phyloP scores from a whole-genome alignment of 1,139 yeast species.

The Sugiyamaella pinicola region DNA sequence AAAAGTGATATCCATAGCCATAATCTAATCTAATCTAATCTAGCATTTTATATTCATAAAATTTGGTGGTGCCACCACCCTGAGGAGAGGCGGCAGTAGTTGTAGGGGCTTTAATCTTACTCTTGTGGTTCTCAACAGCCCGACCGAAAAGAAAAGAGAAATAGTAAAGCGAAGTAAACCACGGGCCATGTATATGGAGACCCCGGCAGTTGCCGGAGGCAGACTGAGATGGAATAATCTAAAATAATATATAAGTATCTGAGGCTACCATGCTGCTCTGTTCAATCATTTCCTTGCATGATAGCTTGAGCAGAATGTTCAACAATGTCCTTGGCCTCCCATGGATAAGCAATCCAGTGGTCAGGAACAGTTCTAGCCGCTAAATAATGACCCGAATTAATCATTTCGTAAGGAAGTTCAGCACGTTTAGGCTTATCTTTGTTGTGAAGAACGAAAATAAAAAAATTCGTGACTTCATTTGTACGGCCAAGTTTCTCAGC shows the following conservation, averaged over 20 bases:
- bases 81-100: too few species aligned
- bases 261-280: not conserved
- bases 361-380: conserved; percentile 93
- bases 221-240: too few species aligned
- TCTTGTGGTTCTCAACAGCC: too few species aligned
- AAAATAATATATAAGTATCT: not conserved
- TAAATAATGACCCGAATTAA: conserved; percentile 70
- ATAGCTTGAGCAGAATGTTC: conserved; percentile 79
- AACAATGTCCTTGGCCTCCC: conserved; percentile 93
- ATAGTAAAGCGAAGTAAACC: not conserved
- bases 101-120: too few species aligned
- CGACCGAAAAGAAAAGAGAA: too few species aligned
- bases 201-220: too few species aligned
- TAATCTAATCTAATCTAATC: conserved; percentile 7
- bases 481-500: conserved; percentile 54
- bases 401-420: conserved; percentile 64
- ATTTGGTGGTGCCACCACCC: too few species aligned
- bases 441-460: conserved; percentile 90
- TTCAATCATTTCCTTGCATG: conserved; percentile 63
- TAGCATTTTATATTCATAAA: too few species aligned
- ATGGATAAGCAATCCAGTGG: conserved; percentile 96
- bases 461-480: conserved; percentile 68
- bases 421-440: conserved; percentile 89
- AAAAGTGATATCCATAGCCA: conserved; percentile 1
- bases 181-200: too few species aligned